These are phyloP conservation scores for Penicillium canariense DNA, from an alignment of 495 filamentous ascomycete species.

Conservation along the genomic window DNA sequence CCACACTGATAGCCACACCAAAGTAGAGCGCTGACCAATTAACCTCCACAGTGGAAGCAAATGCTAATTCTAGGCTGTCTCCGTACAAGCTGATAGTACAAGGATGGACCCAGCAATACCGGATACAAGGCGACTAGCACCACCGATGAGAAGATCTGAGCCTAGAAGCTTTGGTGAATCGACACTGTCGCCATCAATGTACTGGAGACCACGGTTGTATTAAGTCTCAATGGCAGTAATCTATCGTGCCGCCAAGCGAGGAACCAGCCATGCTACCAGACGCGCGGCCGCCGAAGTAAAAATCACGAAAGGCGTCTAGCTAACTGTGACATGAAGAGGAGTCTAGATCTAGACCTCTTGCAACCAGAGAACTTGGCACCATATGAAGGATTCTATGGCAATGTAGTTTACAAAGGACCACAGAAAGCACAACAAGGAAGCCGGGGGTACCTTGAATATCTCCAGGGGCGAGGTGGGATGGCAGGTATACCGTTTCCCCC, in stretches of 20 bases:
- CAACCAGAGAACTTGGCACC: constrained; percentile 49
- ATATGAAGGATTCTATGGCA: constrained; percentile 47
- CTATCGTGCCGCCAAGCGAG: constrained; percentile 47
- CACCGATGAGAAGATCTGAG: constrained; percentile 48
- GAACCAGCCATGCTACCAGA: constrained; percentile 49
- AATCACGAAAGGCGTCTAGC: constrained; percentile 44
- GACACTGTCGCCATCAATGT: constrained; percentile 49
- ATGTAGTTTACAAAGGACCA: constrained; percentile 51
- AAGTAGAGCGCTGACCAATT: constrained; percentile 43
- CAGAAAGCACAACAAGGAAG: constrained; percentile 46
- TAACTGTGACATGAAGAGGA: constrained; percentile 41
- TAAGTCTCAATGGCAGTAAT: constrained; percentile 48
- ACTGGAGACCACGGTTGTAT: constrained; percentile 36
- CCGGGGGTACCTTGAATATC: constrained; percentile 49
- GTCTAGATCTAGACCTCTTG: constrained; percentile 46
- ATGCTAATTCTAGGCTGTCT: constrained; percentile 47
- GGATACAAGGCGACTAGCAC: constrained; percentile 46
- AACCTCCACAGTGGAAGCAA: constrained; percentile 50
- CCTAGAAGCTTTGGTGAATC: constrained; percentile 49
- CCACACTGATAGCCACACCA: constrained; percentile 39
- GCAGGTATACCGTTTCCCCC: constrained; percentile 38
- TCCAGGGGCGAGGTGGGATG: constrained; percentile 50
- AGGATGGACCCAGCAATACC: constrained; percentile 48
- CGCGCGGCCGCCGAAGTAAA: constrained; percentile 37
- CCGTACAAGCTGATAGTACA: constrained; percentile 48